phyloP scores from a whole-genome alignment of 192 early-diverging fungal genomes.

The Backusella australiensis region DNA sequence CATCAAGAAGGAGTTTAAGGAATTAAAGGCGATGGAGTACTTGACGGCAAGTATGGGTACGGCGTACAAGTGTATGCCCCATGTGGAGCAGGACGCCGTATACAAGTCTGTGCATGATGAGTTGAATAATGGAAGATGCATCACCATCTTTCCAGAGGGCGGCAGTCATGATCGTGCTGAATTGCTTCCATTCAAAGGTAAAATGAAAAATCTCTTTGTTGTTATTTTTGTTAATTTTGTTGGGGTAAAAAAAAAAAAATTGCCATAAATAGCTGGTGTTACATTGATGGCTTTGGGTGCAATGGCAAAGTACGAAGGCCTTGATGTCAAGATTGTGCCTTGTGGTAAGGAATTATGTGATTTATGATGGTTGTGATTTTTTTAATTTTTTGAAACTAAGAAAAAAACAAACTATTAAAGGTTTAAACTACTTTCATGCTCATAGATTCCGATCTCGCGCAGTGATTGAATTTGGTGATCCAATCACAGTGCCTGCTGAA shows the following conservation, averaged over 20 bases:
- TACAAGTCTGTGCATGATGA: conserved; percentile 82
- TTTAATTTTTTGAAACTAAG: neutral
- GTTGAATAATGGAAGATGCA: conserved; percentile 68
- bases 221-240: conserved; percentile 4
- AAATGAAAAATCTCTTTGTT: neutral
- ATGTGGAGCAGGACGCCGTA: conserved; percentile 88
- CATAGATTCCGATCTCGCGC: conserved; percentile 93
- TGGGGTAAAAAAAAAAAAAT: conserved; percentile 8
- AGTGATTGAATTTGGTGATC: conserved; percentile 96
- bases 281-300: conserved; percentile 89
- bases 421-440: conserved; percentile 96
- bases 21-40: conserved; percentile 59
- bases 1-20: conserved; percentile 77
- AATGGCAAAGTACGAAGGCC: conserved; percentile 76
- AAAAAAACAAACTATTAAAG: conserved; percentile 20
- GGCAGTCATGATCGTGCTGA: conserved; percentile 96
- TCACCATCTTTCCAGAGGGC: conserved; percentile 98
- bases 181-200: conserved; percentile 93
- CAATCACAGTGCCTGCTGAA: conserved; percentile 75
- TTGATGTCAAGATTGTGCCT: conserved; percentile 94
- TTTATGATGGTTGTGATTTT: neutral
- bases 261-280: conserved; percentile 57
- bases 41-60: conserved; percentile 59
- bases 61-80: conserved; percentile 69
- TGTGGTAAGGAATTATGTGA: conserved; percentile 38